A percentile compares a stretch with the other conserved stretches of the same genome.
phyloP scores from a whole-genome alignment of 352 stramenopile species.

The Phytophthora pinifolia region DNA sequence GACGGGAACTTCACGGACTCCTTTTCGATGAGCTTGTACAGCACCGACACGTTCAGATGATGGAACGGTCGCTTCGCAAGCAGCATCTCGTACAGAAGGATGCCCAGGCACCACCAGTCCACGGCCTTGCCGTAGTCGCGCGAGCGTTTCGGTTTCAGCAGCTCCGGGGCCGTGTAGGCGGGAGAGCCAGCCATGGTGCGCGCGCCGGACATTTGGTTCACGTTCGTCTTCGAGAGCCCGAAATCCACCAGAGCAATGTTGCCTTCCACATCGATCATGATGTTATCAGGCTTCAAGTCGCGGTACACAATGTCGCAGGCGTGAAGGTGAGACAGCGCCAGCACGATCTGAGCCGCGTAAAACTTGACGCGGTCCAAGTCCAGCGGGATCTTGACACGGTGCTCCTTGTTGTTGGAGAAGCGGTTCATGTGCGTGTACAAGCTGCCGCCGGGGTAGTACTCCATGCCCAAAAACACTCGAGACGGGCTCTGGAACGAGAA shows the following conservation, averaged over 20 bases:
- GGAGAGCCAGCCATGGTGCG: slow-evolving; percentile 85
- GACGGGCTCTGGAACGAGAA: slow-evolving; percentile 87
- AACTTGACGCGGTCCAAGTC: slow-evolving; percentile 83
- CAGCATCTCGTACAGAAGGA: slow-evolving; percentile 92
- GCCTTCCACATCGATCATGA: slow-evolving; percentile 93
- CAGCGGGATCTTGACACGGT: slow-evolving; percentile 85
- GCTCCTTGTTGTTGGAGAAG: slow-evolving; percentile 90
- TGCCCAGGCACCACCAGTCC: slow-evolving; percentile 89
- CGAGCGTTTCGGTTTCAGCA: slow-evolving; percentile 82
- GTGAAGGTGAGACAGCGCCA: slow-evolving; percentile 91
- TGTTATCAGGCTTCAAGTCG: slow-evolving; percentile 96
- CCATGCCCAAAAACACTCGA: slow-evolving; percentile 82
- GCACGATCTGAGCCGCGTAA: slow-evolving; percentile 92
- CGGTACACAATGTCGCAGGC: slow-evolving; percentile 95
- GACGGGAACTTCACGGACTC: slow-evolving; percentile 85
- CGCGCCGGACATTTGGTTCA: slow-evolving; percentile 82
- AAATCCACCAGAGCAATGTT: slow-evolving; percentile 96
- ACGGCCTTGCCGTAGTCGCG: slow-evolving; percentile 87
- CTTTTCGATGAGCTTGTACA: slow-evolving; percentile 92
- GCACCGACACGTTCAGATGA: slow-evolving; percentile 87
- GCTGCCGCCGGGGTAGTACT: slow-evolving; percentile 83
- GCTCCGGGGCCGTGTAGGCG: slow-evolving; percentile 78
- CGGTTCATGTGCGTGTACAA: slow-evolving; percentile 93
- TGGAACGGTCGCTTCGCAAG: slow-evolving; percentile 91
- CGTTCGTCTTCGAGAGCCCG: slow-evolving; percentile 92